These are phyloP conservation scores for Boletus fagicola DNA, from an alignment of 768 basidiomycete genomes.

Conservation along the genomic window DNA sequence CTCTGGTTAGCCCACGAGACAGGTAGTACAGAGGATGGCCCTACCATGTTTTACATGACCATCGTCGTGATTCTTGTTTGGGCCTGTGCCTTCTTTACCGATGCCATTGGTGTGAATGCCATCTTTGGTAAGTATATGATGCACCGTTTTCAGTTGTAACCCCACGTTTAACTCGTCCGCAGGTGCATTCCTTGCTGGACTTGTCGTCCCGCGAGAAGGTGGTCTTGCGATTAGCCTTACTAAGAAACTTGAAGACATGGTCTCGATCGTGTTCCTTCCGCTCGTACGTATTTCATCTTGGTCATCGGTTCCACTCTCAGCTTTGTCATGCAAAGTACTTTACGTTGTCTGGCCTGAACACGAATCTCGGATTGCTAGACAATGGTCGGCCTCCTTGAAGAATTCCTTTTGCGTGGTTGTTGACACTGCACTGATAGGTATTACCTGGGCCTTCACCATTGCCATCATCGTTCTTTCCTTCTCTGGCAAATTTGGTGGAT, in stretches of 20 bases:
- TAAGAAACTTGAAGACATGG: slow-evolving; percentile 96
- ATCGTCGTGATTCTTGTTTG: slow-evolving; percentile 77
- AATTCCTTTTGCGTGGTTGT: neutral
- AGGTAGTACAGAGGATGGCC: slow-evolving; percentile 78
- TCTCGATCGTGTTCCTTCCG: slow-evolving; percentile 85
- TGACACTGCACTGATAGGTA: slow-evolving; percentile 39
- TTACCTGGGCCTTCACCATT: slow-evolving; percentile 87
- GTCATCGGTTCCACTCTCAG: neutral
- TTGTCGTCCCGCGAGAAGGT: slow-evolving; percentile 84
- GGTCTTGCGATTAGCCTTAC: slow-evolving; percentile 82
- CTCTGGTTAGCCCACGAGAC: slow-evolving; percentile 73
- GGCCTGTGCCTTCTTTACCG: slow-evolving; percentile 88
- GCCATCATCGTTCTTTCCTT: slow-evolving; percentile 80
- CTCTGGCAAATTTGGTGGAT: slow-evolving; percentile 86
- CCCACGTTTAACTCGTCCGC: neutral
- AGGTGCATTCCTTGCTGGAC: slow-evolving; percentile 80
- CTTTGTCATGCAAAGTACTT: slow-evolving; percentile 64
- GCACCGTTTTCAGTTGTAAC: neutral
- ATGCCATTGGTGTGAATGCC: slow-evolving; percentile 87
- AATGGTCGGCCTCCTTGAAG: slow-evolving; percentile 44
- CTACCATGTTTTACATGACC: slow-evolving; percentile 89
- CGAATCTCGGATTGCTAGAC: slow-evolving; percentile 82
- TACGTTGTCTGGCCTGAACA: slow-evolving; percentile 86
- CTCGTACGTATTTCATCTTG: slow-evolving; percentile 44
- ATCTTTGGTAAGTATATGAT: slow-evolving; percentile 77